Evolutionary conservation across 192 early-diverging fungal genomes (phyloP), one percentile per base, ranked within the genome.

Genomic region (Coemansia sp.): DNA sequence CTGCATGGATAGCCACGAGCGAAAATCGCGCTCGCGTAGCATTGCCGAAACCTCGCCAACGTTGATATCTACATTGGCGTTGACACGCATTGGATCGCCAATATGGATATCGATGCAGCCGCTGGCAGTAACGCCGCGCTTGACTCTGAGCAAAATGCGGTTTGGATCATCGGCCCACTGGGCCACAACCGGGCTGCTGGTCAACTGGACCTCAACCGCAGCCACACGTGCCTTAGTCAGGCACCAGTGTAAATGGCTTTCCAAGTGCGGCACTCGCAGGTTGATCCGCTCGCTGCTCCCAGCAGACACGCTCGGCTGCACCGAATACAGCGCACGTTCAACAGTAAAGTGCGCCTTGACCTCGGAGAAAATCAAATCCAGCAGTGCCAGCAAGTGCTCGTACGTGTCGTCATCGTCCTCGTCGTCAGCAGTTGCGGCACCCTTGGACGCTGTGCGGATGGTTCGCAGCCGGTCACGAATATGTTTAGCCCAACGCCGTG

Each of bases 1-100:
- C 60, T 71, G 75, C 75, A 71, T 70, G 2, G 75, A 62, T 9
- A 78, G 63, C 75, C 75, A 78, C n/a, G 52, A 35, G 8, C 55
- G 27, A 29, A 71, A 78, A 8, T 78, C 75, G 35, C 64, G 56
- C 30, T 78, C 68, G 50, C 75, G 67, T 29, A 71, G 17, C 55
- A 60, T 64, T 9, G 36, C 50, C 1, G 44, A 43, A 8, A 66
- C 45, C 3, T 71, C 69, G 20, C 75, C 61, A 11, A 57, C 32
- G 30, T 67, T 56, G 14, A 51, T 41, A 8, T 50, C 46, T 11
- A 56, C 21, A 30, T 71, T 48, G 23, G 50, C 50, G 46, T 78
- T 71, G 27, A 55, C 28, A 3, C 60, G 55, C 38, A 26, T 7
- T 5, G 22, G 7, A 5, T 45, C 39, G n/a, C 61, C 62, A 21